Percentiles rank a stretch among this genome's conserved stretches.
Evolutionary conservation across 371 early-diverging fungal genomes (phyloP).

Genomic region (Saksenaea vasiformis): DNA sequence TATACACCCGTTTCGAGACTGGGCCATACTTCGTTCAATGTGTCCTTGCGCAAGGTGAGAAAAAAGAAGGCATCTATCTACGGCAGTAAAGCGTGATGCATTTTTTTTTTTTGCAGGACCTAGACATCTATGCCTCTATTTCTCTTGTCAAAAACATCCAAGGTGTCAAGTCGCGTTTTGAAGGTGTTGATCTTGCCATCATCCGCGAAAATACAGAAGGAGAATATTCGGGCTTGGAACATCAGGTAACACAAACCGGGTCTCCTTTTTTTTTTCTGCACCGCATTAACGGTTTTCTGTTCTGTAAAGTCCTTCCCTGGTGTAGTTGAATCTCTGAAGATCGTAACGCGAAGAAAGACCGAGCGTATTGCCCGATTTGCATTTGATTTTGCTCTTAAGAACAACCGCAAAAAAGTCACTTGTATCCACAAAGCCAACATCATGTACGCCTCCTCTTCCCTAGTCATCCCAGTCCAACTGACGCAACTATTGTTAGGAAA

Average conservation of each 20-base stretch:
- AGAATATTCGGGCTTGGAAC: slow-evolving; percentile 97
- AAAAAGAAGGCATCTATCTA: not conserved
- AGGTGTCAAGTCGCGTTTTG: slow-evolving; percentile 81
- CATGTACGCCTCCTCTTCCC: slow-evolving; percentile 65
- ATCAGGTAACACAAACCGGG: slow-evolving; percentile 59
- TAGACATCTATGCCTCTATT: slow-evolving; percentile 95
- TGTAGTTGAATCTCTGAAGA: slow-evolving; percentile 97
- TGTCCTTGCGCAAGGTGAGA: slow-evolving; percentile 81
- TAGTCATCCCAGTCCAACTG: not conserved
- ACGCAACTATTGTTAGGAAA: slow-evolving; percentile 64
- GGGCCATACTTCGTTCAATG: slow-evolving; percentile 92
- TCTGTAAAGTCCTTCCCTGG: slow-evolving; percentile 89
- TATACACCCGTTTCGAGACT: slow-evolving; percentile 87
- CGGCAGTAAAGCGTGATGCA: not conserved
- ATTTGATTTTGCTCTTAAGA: slow-evolving; percentile 96
- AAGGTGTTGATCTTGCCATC: slow-evolving; percentile 92
- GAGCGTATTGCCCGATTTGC: slow-evolving; percentile 98
- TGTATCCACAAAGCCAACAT: slow-evolving; percentile 99
- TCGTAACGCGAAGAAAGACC: slow-evolving; percentile 91
- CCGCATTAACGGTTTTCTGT: not conserved
- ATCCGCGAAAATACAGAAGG: slow-evolving; percentile 99
- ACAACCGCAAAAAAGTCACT: slow-evolving; percentile 96
- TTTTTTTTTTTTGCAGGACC: slow-evolving; percentile 42
- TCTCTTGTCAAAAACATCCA: slow-evolving; percentile 85
- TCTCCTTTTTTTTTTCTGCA: not conserved